Evolutionary conservation across 2,329 filamentous ascomycete species (phyloP).

Genomic region (Graphilbum sp.): DNA sequence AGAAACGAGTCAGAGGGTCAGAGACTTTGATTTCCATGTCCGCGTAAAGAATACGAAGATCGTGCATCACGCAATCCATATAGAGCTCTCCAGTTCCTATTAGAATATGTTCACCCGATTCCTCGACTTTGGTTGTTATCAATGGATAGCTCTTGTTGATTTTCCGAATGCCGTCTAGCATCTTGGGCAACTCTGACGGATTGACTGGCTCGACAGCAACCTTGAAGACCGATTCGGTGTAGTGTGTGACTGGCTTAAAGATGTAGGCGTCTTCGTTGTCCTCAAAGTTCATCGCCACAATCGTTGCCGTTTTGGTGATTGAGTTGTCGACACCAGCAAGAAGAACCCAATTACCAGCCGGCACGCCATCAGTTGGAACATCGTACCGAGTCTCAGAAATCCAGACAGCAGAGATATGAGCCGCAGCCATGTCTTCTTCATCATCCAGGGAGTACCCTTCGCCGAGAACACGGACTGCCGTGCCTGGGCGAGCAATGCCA

Average conservation of each 20-base stretch:
- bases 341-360: slow-evolving; percentile 87
- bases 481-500: slow-evolving; percentile 67
- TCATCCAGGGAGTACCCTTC: slow-evolving; percentile 95
- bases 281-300: slow-evolving; percentile 64
- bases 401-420: slow-evolving; percentile 71
- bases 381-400: slow-evolving; percentile 90
- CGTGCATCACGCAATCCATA: slow-evolving; percentile 97
- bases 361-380: slow-evolving; percentile 77
- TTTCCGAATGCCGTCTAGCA: slow-evolving; percentile 91
- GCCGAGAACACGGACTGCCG: slow-evolving; percentile 77
- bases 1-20: slow-evolving; percentile 92
- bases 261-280: slow-evolving; percentile 89
- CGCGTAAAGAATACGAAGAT: slow-evolving; percentile 81
- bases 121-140: slow-evolving; percentile 91
- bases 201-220: slow-evolving; percentile 97
- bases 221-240: slow-evolving; percentile 95
- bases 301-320: slow-evolving; percentile 91
- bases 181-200: slow-evolving; percentile 92
- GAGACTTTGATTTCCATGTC: slow-evolving; percentile 99
- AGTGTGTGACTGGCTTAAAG: slow-evolving; percentile 82
- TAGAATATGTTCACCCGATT: slow-evolving; percentile 91
- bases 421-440: slow-evolving; percentile 89
- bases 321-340: slow-evolving; percentile 90
- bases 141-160: slow-evolving; percentile 97
- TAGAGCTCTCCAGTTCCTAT: slow-evolving; percentile 96